Base-by-base conservation (phyloP, 2,329 filamentous ascomycete genomes). In the Hypoxylon sp. region DNA sequence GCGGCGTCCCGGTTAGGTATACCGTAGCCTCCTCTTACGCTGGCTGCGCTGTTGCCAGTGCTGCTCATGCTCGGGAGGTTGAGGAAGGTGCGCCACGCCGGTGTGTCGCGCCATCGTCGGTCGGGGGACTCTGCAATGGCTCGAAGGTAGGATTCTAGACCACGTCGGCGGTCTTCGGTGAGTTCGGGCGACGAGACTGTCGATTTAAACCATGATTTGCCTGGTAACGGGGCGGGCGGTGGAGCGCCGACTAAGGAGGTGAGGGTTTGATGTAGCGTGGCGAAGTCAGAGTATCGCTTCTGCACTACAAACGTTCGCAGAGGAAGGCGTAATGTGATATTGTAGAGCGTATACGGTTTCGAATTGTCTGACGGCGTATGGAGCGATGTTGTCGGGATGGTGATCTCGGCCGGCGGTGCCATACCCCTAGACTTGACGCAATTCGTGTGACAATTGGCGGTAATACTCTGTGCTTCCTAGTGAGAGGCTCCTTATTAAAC, bases 271-370 rank as follows among this genome's bases (percentile, higher is more conserved):
- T 96, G 87, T 14, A 96, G 87, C 48, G 83, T 77, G 58, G 82
- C 81, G 75, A 96, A 96, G 76, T 96, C 92, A 55, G 89, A 93
- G 82, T 95, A 96, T 72, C 92, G 91, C 79, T 94, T 95, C 73
- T 89, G 88, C 4, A 93, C 83, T 69, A 91, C 89, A 72, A 90
- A 91, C 3, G 91, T 91, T 49, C 91, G 88, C 12, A 95, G 85
- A 0, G 92, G 92, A 1, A 93, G 88, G 52, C 91, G 89, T 63
- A 96, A 83, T 20, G 88, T 89, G 77, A 94, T 90, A 77, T 92
- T 92, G 82, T 94, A 95, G 69, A 90, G 85, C 0, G 91, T 94
- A 78, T 88, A 93, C 0, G 89, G 84, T 73, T 93, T 92, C 67
- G 84, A 81, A 68, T 83, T 82, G 62, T 84, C 80, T 55, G 80